phyloP scores from a whole-genome alignment of 83 land plant species.

The Picea abies region DNA sequence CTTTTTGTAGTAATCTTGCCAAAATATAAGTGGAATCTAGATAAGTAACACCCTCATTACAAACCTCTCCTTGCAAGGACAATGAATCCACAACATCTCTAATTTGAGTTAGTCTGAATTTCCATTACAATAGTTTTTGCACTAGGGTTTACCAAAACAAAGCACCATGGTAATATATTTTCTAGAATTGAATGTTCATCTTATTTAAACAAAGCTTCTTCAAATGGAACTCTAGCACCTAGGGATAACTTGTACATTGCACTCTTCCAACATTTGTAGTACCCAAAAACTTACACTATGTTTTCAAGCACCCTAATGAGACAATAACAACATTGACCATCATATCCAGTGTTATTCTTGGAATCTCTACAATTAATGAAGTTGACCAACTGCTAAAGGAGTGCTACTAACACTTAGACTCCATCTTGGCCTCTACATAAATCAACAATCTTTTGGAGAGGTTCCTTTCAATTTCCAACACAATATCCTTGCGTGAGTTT shows the following conservation, averaged over 20 bases:
- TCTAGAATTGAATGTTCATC: not conserved
- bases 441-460: not conserved
- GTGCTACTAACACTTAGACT: not conserved
- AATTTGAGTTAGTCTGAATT: not conserved
- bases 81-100: not conserved
- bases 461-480: no score
- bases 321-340: not conserved
- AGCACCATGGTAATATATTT: conserved; percentile 2
- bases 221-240: not conserved
- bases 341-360: not conserved
- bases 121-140: not conserved
- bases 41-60: not conserved
- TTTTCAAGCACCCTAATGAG: not conserved
- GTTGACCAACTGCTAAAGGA: not conserved
- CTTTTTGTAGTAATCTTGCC: not conserved
- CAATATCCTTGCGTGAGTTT: no score
- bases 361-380: not conserved
- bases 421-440: not conserved
- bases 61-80: not conserved
- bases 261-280: not conserved
- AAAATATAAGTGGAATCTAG: not conserved
- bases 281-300: not conserved
- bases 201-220: not conserved
- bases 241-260: not conserved
- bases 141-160: not conserved